phyloP scores from a whole-genome alignment of 768 basidiomycete species.

The Termitomyces bulborhizus region DNA sequence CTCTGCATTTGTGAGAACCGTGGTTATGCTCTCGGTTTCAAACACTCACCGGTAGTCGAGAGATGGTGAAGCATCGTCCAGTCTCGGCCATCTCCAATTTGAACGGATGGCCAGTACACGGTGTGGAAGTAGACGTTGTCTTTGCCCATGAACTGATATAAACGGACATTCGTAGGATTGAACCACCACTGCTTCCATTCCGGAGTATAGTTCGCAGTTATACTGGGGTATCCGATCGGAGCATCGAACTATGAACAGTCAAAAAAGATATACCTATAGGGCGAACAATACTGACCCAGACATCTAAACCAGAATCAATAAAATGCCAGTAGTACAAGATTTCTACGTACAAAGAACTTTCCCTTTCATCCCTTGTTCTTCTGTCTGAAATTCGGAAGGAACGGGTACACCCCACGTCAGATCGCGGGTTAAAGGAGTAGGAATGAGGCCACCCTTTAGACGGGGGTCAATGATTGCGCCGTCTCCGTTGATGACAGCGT shows the following conservation, averaged over 20 bases:
- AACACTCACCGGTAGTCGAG: constrained; percentile 78
- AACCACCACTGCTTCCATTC: constrained; percentile 99
- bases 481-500: constrained; percentile 83
- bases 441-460: constrained; percentile 76
- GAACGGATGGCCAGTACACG: constrained; percentile 87
- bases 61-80: constrained; percentile 96
- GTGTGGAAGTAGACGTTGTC: constrained; percentile 99
- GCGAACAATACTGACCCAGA: constrained; percentile 65
- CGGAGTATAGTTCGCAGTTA: constrained; percentile 90
- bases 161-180: constrained; percentile 78
- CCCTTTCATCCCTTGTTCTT: constrained; percentile 78
- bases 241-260: constrained; percentile 77
- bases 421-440: constrained; percentile 91
- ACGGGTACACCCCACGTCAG: constrained; percentile 95
- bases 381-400: constrained; percentile 49
- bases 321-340: neutral
- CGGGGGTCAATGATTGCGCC: constrained; percentile 89
- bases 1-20: constrained; percentile 34
- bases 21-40: neutral
- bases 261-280: neutral
- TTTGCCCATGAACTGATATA: constrained; percentile 99
- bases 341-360: constrained; percentile 89
- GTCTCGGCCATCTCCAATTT: constrained; percentile 80
- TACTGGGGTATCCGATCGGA: constrained; percentile 94
- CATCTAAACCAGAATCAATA: constrained; percentile 45